A percentile compares a stretch with the other conserved stretches of the same genome.
phyloP scores from a whole-genome alignment of 805 yeast species.

The Kodamaea hsintzibuensis region DNA sequence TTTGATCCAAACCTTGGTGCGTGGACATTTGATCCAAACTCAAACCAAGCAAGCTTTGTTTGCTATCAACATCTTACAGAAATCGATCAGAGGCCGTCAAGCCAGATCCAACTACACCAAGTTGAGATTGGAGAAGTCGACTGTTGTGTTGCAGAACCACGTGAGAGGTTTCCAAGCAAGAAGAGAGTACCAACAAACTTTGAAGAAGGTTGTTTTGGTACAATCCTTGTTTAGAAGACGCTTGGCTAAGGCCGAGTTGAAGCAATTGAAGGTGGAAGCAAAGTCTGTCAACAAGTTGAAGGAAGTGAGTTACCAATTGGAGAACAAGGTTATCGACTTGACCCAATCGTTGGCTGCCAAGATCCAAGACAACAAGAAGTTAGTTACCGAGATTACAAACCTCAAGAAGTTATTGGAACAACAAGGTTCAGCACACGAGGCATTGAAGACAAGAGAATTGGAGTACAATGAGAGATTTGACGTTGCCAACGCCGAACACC shows the following conservation, averaged over 20 bases:
- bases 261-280: conserved; percentile 76
- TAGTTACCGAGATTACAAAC: conserved; percentile 59
- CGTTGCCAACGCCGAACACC: conserved; percentile 48
- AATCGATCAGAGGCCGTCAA: conserved; percentile 50
- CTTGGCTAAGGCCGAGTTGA: conserved; percentile 66
- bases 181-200: conserved; percentile 44
- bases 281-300: conserved; percentile 86
- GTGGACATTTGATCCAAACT: conserved; percentile 54
- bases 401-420: conserved; percentile 50
- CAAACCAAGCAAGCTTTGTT: conserved; percentile 30
- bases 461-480: conserved; percentile 51
- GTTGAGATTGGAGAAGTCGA: conserved; percentile 60
- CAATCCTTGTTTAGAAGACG: conserved; percentile 81
- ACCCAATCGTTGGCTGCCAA: conserved; percentile 81
- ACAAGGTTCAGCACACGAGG: conserved; percentile 52
- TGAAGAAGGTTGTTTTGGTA: conserved; percentile 61
- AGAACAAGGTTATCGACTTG: conserved; percentile 95
- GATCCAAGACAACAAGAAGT: conserved; percentile 76
- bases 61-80: conserved; percentile 47
- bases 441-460: conserved; percentile 54
- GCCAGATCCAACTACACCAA: conserved; percentile 54
- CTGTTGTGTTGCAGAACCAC: conserved; percentile 68
- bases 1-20: conserved; percentile 64
- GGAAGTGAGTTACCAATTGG: conserved; percentile 90
- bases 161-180: conserved; percentile 73